phyloP scores from a whole-genome alignment of 192 early-diverging fungal species.

The Umbelopsis vinacea region DNA sequence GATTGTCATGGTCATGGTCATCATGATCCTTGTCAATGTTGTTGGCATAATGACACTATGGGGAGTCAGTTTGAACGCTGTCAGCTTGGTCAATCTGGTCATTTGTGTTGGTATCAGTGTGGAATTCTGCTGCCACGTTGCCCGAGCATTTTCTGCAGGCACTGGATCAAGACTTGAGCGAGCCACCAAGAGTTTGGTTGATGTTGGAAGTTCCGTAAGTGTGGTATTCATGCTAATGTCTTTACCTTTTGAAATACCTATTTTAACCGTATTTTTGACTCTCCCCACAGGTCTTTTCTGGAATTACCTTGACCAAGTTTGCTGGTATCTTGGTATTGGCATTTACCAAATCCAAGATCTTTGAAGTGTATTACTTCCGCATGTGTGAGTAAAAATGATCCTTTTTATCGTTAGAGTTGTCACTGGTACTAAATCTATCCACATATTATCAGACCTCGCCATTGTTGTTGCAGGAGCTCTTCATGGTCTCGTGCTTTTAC shows the following conservation, averaged over 20 bases:
- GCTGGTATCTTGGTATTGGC: slow-evolving; percentile 67
- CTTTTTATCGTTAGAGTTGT: neutral
- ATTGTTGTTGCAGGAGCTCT: slow-evolving; percentile 65
- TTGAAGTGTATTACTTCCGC: slow-evolving; percentile 71
- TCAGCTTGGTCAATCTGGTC: slow-evolving; percentile 66
- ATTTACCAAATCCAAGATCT: slow-evolving; percentile 69
- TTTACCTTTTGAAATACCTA: neutral
- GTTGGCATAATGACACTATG: slow-evolving; percentile 61
- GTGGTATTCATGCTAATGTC: neutral
- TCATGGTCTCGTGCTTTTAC: slow-evolving; percentile 62
- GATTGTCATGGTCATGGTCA: slow-evolving; percentile 56
- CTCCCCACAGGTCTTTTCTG: slow-evolving; percentile 62
- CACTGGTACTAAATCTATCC: neutral
- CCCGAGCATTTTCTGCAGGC: slow-evolving; percentile 57
- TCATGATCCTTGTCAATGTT: slow-evolving; percentile 64
- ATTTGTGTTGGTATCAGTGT: slow-evolving; percentile 72
- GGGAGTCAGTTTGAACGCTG: slow-evolving; percentile 63
- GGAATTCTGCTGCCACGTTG: slow-evolving; percentile 71
- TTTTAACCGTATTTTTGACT: neutral
- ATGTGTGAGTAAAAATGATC: slow-evolving; percentile 50
- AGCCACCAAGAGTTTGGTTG: slow-evolving; percentile 49
- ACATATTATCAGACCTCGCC: slow-evolving; percentile 41
- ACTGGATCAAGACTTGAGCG: slow-evolving; percentile 51
- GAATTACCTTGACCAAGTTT: slow-evolving; percentile 70
- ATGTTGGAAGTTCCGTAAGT: slow-evolving; percentile 65